phyloP scores from a whole-genome alignment of 2,329 filamentous ascomycete species.

The Niveomyces coronatus region DNA sequence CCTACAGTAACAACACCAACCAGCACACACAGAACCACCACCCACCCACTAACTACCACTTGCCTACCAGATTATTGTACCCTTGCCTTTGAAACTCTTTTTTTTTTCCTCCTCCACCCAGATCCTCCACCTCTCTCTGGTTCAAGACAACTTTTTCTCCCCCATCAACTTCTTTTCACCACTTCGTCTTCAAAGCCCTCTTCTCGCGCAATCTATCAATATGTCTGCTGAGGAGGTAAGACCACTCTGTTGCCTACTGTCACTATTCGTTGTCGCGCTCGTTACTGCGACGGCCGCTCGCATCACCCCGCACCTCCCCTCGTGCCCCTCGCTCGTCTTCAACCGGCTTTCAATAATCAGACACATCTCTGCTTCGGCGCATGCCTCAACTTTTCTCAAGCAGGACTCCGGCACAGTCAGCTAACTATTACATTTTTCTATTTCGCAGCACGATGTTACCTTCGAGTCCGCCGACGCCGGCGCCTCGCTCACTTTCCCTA shows the following conservation, averaged over 20 bases:
- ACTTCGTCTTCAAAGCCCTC: constrained; percentile 19
- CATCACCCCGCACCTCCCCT: constrained; percentile 38
- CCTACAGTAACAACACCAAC: too few relatives aligned
- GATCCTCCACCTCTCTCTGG: constrained; percentile 15
- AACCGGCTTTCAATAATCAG: constrained; percentile 4
- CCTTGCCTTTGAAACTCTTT: too few relatives aligned
- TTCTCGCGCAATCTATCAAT: constrained; percentile 37
- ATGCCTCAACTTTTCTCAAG: background rate
- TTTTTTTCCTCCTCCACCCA: constrained; percentile 17
- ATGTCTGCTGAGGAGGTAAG: constrained; percentile 49
- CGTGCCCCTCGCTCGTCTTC: constrained; percentile 27
- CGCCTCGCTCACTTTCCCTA: constrained; percentile 86
- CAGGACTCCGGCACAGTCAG: background rate
- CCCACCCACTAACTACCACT: constrained; percentile 4
- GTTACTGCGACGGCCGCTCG: constrained; percentile 11
- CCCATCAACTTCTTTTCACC: constrained; percentile 15
- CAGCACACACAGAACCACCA: too few relatives aligned
- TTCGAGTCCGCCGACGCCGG: constrained; percentile 96
- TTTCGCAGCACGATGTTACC: constrained; percentile 50
- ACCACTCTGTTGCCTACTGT: constrained; percentile 16
- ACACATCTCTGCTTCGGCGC: background rate
- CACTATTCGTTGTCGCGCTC: constrained; percentile 12
- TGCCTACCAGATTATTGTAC: too few relatives aligned
- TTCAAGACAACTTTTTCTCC: constrained; percentile 10
- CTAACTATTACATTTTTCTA: constrained; percentile 12